Evolutionary conservation across 495 filamentous ascomycete species (phyloP).

Genomic region (Annulohypoxylon maeteangense): DNA sequence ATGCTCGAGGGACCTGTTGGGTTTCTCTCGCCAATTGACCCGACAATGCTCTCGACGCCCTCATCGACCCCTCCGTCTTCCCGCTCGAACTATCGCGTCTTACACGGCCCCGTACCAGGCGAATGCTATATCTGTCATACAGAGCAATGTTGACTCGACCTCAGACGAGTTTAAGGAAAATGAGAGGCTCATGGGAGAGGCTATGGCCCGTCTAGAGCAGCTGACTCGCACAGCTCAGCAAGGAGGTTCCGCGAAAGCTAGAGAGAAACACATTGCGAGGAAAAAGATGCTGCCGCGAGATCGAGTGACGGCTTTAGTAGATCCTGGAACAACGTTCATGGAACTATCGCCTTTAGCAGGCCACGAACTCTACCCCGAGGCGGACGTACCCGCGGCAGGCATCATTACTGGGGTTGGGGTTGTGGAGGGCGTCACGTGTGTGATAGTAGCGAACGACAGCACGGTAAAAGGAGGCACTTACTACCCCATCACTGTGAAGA

Average conservation of each 20-base stretch:
- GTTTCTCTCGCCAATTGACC: constrained; percentile 55
- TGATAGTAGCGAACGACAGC: constrained; percentile 97
- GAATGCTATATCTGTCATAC: constrained; percentile 78
- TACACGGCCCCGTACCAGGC: constrained; percentile 77
- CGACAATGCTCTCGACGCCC: constrained; percentile 47
- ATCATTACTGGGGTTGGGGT: constrained; percentile 94
- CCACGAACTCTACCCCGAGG: constrained; percentile 84
- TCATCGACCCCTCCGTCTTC: constrained; percentile 33
- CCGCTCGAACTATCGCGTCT: constrained; percentile 61
- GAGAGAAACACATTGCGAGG: constrained; percentile 86
- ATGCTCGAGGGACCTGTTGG: constrained; percentile 49
- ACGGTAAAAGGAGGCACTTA: constrained; percentile 99
- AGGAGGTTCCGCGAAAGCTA: constrained; percentile 84
- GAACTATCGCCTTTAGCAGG: constrained; percentile 91
- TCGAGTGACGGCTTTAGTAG: constrained; percentile 85
- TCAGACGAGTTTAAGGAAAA: constrained; percentile 87
- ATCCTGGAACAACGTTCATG: constrained; percentile 89
- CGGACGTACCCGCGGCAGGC: constrained; percentile 76
- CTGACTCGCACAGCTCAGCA: constrained; percentile 76
- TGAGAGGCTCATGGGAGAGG: constrained; percentile 76
- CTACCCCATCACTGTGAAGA: constrained; percentile 97
- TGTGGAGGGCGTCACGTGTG: constrained; percentile 88
- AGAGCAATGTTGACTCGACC: constrained; percentile 77
- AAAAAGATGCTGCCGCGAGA: constrained; percentile 97
- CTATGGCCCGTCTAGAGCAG: constrained; percentile 70